Base-by-base conservation (phyloP, 2,329 filamentous ascomycete species). In the Aspergillus sclerotialis region DNA sequence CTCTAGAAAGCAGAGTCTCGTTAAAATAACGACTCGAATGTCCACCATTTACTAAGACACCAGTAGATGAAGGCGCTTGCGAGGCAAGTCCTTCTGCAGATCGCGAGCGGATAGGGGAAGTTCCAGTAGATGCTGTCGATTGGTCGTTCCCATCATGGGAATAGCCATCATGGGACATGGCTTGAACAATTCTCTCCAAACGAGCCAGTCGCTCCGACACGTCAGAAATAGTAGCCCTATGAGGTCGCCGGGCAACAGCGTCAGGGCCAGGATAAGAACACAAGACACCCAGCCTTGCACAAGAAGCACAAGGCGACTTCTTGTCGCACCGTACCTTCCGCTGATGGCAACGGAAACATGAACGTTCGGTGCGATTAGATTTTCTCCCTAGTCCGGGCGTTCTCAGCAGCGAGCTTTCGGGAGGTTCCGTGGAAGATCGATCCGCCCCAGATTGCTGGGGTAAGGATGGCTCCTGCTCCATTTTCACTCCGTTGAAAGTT, bases 331-430 rank as follows among this genome's bases (percentile, higher is more conserved):
- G 39, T 15, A 46, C 42, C 18, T 46, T 46, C 23, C 44, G 39
- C 24, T 45, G 35, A 31, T 46, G 40, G 26, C 43, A 46, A 25
- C 36, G 39, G 24, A 43, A 26, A 26, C 44, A 46, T 16, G 43
- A 45, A 9, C 40, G 39, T 14, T 40, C 40, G 19, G 10, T 23
- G 19, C 19, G 19, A 10, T 6, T 23, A 23, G 19, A 23, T 10
- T 23, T 23, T 23, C 10, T 6, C 7, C 7, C 6, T 23, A 10
- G 7, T 23, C 19, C 10, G 6, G 19, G 6, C 19, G 19, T 10
- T 10, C 19, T 6, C 10, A 10, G 19, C 19, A 7, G 19, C 10
- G 19, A 23, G 10, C 10, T 10, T 23, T 6, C 10, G 10, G 19
- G 10, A 7, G 19, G 7, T 23, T 23, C 7, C 10, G 7, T 6